Conservation (phyloP, 148 eudicot species). For the Rhododendron ferrugineum region DNA sequence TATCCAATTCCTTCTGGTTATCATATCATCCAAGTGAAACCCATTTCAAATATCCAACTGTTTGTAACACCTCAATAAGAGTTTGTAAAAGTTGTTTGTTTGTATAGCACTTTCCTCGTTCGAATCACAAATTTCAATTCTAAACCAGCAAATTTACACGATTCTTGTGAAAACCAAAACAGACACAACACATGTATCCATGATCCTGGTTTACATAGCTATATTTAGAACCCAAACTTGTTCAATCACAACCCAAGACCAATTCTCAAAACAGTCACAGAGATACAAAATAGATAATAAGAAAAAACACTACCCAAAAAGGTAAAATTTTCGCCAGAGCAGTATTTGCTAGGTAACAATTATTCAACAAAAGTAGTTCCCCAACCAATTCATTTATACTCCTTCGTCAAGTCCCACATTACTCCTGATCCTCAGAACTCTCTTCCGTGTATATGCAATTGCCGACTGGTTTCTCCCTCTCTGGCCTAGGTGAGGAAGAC, state of each 20-base stretch:
- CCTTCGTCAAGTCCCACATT: background rate
- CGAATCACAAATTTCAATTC: background rate
- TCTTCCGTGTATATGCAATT: slow-evolving; percentile 4
- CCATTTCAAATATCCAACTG: too few species aligned
- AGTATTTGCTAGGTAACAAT: background rate
- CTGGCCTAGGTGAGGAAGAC: slow-evolving; percentile 56
- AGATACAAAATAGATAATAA: background rate
- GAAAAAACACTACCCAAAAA: background rate
- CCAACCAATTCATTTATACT: slow-evolving; percentile 6
- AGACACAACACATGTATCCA: background rate
- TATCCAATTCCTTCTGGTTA: too few species aligned
- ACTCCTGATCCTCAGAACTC: slow-evolving; percentile 3
- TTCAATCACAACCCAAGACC: background rate
- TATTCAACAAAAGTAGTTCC: background rate
- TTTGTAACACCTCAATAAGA: too few species aligned
- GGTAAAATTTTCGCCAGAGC: background rate
- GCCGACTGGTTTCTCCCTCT: slow-evolving; percentile 2
- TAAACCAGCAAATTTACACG: background rate
- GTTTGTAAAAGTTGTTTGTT: background rate
- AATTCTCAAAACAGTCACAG: background rate
- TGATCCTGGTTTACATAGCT: background rate
- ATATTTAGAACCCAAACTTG: background rate
- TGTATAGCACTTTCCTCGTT: background rate
- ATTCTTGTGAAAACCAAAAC: background rate
- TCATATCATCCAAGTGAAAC: too few species aligned